These are phyloP conservation scores for Naganishia albida DNA, from an alignment of 1,284 basidiomycete species.

Conservation along the genomic window DNA sequence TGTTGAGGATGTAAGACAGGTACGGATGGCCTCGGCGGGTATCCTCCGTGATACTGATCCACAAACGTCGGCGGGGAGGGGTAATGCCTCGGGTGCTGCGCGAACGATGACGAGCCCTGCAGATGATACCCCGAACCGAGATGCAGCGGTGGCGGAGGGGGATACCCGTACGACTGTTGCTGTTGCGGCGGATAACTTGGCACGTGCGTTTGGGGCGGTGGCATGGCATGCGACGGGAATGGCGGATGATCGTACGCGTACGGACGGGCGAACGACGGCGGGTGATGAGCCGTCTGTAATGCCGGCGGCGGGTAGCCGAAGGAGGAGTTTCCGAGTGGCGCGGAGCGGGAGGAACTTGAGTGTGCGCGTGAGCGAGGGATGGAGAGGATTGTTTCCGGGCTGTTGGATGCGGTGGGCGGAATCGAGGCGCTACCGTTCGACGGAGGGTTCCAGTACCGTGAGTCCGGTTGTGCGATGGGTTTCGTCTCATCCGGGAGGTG, in stretches of 20 bases:
- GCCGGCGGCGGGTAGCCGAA: constrained; percentile 2
- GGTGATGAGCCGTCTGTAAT: not conserved
- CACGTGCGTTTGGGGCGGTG: not conserved
- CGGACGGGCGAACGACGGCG: not conserved
- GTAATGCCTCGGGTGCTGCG: not conserved
- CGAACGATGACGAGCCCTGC: no score
- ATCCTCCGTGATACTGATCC: not conserved
- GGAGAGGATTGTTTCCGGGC: constrained; percentile 6
- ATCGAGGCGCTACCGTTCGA: not conserved
- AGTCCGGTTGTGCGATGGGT: not conserved
- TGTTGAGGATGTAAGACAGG: not conserved
- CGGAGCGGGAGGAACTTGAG: not conserved
- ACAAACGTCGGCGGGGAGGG: not conserved
- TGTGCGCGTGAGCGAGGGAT: constrained; percentile 6
- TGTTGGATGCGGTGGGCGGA: not conserved
- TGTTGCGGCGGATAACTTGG: no score
- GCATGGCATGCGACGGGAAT: not conserved
- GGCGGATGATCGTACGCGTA: not conserved
- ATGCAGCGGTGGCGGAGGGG: not conserved
- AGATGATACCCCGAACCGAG: not conserved
- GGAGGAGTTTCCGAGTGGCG: not conserved
- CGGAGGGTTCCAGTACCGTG: not conserved
- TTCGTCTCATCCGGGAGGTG: not conserved
- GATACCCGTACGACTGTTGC: not conserved
- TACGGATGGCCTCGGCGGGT: not conserved